These are phyloP conservation scores for Cucurbita maxima DNA, from an alignment of 306 rosid species.

Conservation along the genomic window DNA sequence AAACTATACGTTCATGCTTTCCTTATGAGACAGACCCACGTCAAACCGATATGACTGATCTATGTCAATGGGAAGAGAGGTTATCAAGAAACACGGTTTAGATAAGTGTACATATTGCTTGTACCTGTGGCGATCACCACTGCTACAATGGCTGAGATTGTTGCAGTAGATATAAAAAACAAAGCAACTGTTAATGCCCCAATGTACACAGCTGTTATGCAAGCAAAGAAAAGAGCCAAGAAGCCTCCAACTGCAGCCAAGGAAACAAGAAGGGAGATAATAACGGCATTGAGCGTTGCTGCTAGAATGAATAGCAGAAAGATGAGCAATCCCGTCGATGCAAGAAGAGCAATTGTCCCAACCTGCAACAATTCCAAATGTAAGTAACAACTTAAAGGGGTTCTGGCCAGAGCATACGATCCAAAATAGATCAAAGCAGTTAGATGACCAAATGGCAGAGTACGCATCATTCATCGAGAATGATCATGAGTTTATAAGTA, in stretches of 20 bases:
- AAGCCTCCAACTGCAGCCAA: constrained; percentile 93
- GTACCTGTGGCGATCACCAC: constrained; percentile 61
- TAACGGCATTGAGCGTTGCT: constrained; percentile 66
- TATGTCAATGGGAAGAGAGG: not conserved
- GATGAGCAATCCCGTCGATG: constrained; percentile 65
- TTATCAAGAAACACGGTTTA: not conserved
- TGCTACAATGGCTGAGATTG: constrained; percentile 47
- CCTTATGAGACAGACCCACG: not conserved
- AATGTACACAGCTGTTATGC: constrained; percentile 48
- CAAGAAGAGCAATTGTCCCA: constrained; percentile 45
- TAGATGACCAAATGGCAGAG: not conserved
- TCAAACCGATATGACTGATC: not conserved
- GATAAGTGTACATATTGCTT: constrained; percentile 1
- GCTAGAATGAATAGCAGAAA: constrained; percentile 73
- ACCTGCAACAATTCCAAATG: constrained; percentile 35
- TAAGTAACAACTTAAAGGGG: not conserved
- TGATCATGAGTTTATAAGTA: no score
- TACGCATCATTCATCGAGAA: not conserved
- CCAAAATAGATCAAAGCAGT: not conserved
- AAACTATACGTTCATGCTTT: not conserved
- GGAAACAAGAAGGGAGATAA: constrained; percentile 53
- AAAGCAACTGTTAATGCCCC: constrained; percentile 72
- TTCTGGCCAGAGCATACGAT: not conserved
- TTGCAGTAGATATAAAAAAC: constrained; percentile 39
- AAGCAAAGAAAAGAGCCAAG: constrained; percentile 76